Conservation (phyloP, 768 basidiomycete species). For the Chalciporus piperatus region DNA sequence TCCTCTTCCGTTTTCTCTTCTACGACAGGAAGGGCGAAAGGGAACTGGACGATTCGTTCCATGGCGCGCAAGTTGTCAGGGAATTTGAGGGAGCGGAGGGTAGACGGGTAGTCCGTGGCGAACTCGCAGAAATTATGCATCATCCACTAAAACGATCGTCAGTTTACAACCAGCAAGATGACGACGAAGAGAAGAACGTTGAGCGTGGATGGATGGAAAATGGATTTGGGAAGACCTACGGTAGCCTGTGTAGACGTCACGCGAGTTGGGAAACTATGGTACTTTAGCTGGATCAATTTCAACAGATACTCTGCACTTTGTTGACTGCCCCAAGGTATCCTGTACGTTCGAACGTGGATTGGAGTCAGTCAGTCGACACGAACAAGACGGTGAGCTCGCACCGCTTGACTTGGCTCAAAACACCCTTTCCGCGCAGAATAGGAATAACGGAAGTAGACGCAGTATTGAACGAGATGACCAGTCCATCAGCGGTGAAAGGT, state of each 20-base stretch:
- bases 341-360: slow-evolving; percentile 28
- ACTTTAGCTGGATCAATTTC: slow-evolving; percentile 93
- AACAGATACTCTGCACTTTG: slow-evolving; percentile 91
- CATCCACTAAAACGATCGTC: slow-evolving; percentile 69
- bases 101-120: slow-evolving; percentile 67
- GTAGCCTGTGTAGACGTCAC: slow-evolving; percentile 75
- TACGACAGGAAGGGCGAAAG: slow-evolving; percentile 56
- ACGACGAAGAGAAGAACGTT: background rate
- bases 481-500: slow-evolving; percentile 63
- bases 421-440: slow-evolving; percentile 74
- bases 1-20: slow-evolving; percentile 95
- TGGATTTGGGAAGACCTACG: slow-evolving; percentile 41
- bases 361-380: background rate
- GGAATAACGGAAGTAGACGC: slow-evolving; percentile 91
- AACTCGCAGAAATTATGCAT: slow-evolving; percentile 84
- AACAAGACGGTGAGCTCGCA: slow-evolving; percentile 32
- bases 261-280: slow-evolving; percentile 87
- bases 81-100: slow-evolving; percentile 65
- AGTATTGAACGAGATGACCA: slow-evolving; percentile 89
- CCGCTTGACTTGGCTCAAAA: slow-evolving; percentile 87
- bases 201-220: background rate
- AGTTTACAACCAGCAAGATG: background rate
- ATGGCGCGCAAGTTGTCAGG: slow-evolving; percentile 60
- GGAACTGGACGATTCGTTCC: slow-evolving; percentile 85
- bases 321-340: slow-evolving; percentile 91